Evolutionary conservation across 352 stramenopile species (phyloP), one percentile per base, ranked within the genome.

Genomic region (Globisporangium cylindrosporum): DNA sequence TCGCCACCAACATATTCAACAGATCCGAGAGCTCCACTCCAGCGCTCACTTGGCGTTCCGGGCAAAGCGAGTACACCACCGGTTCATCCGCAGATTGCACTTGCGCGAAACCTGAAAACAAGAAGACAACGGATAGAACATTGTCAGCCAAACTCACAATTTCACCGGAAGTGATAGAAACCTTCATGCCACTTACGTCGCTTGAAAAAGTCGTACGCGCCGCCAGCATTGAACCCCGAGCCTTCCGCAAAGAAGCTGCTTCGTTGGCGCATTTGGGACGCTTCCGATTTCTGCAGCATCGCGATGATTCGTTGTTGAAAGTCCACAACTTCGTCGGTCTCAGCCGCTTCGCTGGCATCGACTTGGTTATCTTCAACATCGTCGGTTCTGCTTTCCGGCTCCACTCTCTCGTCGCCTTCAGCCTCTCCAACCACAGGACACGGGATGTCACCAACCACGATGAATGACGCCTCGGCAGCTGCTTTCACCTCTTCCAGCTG

Each of bases 181-280:
- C 55, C 20, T 1, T 34, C 29, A 38, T 56, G 48, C 9, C 43
- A 88, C 82, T 55, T 85, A 90, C 81, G 83, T 61, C 64, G 75
- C 57, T 92, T 92, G 76, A 92, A 80, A 66, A 91, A 90, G 68
- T 88, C 78, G 66, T 89, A 89, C 58, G 75, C 77, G 20, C 68
- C 70, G 43, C 69, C 71, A 20, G 83, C 83, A 59, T 92, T 77
- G 70, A 89, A 90, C n/a, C 71, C 71, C 29, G 83, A 89, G 29
- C 66, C 43, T 9, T 77, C 66, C 27, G 82, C 71, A 34, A 79
- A 56, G 43, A 90, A 91, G 67, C 78, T 88, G 32, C 74, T 68
- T 7, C 80, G 82, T 56, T 84, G 75, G 24, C 73, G 69, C 29
- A 72, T 68, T 34, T 79, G 80, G 24, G 63, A 61, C 59, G 85